Base-by-base conservation (phyloP, 1,139 yeast species). In the Hemisphaericaspora subhashii region DNA sequence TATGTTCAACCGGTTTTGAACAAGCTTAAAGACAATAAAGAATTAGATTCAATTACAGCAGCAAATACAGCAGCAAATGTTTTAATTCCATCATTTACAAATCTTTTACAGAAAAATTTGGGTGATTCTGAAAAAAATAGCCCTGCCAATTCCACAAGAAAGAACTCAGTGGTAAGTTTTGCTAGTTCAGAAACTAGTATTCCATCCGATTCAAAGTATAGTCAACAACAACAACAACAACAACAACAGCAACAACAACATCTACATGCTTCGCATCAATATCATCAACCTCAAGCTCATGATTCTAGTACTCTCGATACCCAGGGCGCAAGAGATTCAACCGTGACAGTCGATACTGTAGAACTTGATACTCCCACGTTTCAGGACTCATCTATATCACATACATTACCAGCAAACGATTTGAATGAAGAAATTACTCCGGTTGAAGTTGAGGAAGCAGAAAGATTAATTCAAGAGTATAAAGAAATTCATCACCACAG, bases 21-120 rank as follows among this genome's bases (percentile, higher is more conserved):
- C 45, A 62, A 66, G 46, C 52, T 70, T 42, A 67, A 63, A 45
- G 58, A 61, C 41, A 66, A 68, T 39, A 67, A 68, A 48, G 76
- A 72, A 43, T 54, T 72, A 28, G 77, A 71, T 46, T 57, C 68
- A 14, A 59, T 72, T 17, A 71, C 77, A 1, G 77, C 77, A 0
- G 77, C 77, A 8, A 72, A 72, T 45, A 72, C 78, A 1, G 77
- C 77, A 2, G 78, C 78, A 14, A 72, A 72, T 46, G 75, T 71
- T 3, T 55, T 72, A 25, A 69, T 72, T 23, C 77, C 77, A 1
- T 67, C 72, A 31, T 70, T 70, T 45, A 62, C 75, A 10, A 64
- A 51, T 39, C 52, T 70, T 23, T 55, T 72, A 18, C 75, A 69
- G 46, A 68, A 65, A 44, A 65, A 59, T 40, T 50, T 67, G 23